These are phyloP conservation scores for Pisolithus thermaeus DNA, from an alignment of 1,284 basidiomycete species.

Conservation along the genomic window DNA sequence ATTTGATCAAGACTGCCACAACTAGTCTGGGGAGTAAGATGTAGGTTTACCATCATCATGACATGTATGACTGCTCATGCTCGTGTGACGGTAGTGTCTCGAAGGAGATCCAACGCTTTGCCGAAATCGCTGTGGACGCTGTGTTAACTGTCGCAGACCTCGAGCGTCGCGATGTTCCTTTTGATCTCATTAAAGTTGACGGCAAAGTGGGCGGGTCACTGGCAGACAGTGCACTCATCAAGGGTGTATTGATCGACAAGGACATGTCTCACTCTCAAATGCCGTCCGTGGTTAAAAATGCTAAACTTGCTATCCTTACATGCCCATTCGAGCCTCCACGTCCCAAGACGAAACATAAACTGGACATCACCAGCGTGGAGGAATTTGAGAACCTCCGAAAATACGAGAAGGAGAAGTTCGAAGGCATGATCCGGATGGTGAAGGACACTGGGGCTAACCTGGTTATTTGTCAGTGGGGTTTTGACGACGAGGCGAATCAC, in stretches of 20 bases:
- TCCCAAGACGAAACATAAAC: slow-evolving; percentile 99
- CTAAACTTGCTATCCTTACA: slow-evolving; percentile 93
- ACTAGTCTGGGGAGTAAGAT: slow-evolving; percentile 98
- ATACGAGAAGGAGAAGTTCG: slow-evolving; percentile 96
- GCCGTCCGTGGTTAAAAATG: slow-evolving; percentile 85
- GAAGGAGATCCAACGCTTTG: slow-evolving; percentile 93
- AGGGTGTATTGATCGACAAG: slow-evolving; percentile 97
- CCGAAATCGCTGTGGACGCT: slow-evolving; percentile 96
- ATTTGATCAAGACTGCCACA: slow-evolving; percentile 91
- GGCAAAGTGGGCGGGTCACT: slow-evolving; percentile 97
- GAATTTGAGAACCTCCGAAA: slow-evolving; percentile 94
- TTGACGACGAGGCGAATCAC: slow-evolving; percentile 99
- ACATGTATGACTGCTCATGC: slow-evolving; percentile 6
- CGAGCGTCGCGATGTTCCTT: slow-evolving; percentile 91
- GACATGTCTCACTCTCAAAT: slow-evolving; percentile 99
- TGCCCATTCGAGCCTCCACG: slow-evolving; percentile 99
- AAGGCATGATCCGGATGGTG: slow-evolving; percentile 94
- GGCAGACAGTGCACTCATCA: slow-evolving; percentile 89
- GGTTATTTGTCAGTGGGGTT: slow-evolving; percentile 99
- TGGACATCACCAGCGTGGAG: slow-evolving; percentile 97
- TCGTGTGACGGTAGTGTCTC: slow-evolving; percentile 66
- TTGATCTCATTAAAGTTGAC: slow-evolving; percentile 99
- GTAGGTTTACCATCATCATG: slow-evolving; percentile 37
- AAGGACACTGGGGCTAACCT: slow-evolving; percentile 98
- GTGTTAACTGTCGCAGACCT: slow-evolving; percentile 95